phyloP scores from a whole-genome alignment of 2,329 filamentous ascomycete species.

The Fusarium sp. region DNA sequence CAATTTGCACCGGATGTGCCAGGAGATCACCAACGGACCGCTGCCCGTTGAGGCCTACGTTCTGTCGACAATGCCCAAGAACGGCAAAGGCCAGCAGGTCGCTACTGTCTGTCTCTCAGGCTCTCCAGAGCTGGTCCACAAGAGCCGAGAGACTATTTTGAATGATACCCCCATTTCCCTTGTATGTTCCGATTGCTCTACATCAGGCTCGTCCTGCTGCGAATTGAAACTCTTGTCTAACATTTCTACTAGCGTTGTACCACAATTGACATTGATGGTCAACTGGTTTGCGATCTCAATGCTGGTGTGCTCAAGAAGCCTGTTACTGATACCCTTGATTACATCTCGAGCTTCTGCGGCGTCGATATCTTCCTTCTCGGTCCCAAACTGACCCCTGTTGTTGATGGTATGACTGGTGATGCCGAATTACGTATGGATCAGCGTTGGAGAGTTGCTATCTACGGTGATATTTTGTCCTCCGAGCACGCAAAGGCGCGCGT shows the following conservation, averaged over 20 bases:
- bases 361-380: constrained; percentile 97
- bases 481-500: constrained; percentile 98
- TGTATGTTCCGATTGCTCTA: constrained; percentile 69
- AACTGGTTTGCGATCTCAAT: constrained; percentile 82
- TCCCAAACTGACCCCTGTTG: constrained; percentile 85
- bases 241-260: constrained; percentile 78
- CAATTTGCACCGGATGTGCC: constrained; percentile 82
- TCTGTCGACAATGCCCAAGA: constrained; percentile 83
- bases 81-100: constrained; percentile 73
- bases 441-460: constrained; percentile 92
- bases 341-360: constrained; percentile 87
- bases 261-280: constrained; percentile 91
- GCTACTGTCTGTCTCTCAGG: constrained; percentile 94
- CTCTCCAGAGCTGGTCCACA: constrained; percentile 86
- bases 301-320: constrained; percentile 77
- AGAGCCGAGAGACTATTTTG: constrained; percentile 88
- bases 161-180: constrained; percentile 93
- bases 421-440: constrained; percentile 88
- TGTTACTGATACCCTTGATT: constrained; percentile 87
- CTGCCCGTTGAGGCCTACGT: constrained; percentile 86
- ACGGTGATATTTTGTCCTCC: constrained; percentile 92
- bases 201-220: neutral
- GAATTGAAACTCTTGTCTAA: constrained; percentile 21
- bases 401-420: constrained; percentile 80
- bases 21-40: constrained; percentile 78